A percentile compares a stretch with the other conserved stretches of the same genome.
Conservation (phyloP, 495 filamentous ascomycete genomes). For the Aspergillus heteromorphus region DNA sequence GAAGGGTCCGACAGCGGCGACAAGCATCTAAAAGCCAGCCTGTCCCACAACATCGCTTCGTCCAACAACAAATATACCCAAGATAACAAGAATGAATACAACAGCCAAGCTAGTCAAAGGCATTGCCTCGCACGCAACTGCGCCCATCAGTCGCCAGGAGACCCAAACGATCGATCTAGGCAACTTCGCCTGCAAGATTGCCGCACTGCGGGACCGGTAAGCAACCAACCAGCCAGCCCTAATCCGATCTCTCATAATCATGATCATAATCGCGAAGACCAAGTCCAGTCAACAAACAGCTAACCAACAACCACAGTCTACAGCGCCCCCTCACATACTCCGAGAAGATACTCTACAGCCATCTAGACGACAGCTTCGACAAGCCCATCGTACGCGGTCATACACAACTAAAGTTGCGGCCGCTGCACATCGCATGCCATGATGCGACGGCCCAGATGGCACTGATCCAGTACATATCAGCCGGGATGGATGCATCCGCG, state of each 20-base stretch:
- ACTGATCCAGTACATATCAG: constrained; percentile 92
- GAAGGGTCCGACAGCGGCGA: too few species aligned
- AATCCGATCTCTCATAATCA: too few species aligned
- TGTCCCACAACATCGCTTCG: too few species aligned
- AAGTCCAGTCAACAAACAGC: too few species aligned
- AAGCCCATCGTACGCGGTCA: constrained; percentile 79
- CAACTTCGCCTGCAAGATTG: neutral
- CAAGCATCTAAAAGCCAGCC: too few species aligned
- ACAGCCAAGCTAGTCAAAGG: neutral
- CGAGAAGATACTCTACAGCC: constrained; percentile 92
- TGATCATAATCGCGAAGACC: too few species aligned
- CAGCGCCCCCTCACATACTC: constrained; percentile 81
- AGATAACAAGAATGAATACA: too few species aligned
- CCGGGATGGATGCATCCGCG: constrained; percentile 74
- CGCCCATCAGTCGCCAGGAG: neutral
- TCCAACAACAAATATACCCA: too few species aligned
- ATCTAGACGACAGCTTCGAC: constrained; percentile 82
- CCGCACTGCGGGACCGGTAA: neutral
- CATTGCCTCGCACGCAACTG: neutral
- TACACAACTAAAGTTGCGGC: constrained; percentile 80
- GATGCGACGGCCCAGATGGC: constrained; percentile 98
- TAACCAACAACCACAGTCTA: constrained; percentile 23
- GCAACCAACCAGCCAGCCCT: neutral
- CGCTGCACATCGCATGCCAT: constrained; percentile 88
- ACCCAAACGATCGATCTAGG: neutral